Evolutionary conservation across 2,329 filamentous ascomycete species (phyloP).

Genomic region (Atkinsonella hypoxylon): DNA sequence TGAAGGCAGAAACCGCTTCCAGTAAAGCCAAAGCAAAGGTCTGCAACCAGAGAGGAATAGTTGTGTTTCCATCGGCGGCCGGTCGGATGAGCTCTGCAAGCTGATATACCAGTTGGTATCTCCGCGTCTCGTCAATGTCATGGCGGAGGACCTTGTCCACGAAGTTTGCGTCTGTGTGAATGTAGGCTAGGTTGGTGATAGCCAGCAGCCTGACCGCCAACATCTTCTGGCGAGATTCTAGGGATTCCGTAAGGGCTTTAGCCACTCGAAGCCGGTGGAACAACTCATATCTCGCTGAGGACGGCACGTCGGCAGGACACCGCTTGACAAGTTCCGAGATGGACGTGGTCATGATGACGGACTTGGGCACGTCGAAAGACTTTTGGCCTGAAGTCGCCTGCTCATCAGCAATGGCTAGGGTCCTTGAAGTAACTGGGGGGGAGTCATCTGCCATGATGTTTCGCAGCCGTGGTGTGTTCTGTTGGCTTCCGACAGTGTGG

Average conservation of each 20-base stretch:
- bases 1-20: slow-evolving; percentile 74
- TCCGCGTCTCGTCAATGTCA: slow-evolving; percentile 79
- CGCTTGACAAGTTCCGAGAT: slow-evolving; percentile 45
- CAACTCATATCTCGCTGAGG: slow-evolving; percentile 67
- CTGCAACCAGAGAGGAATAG: slow-evolving; percentile 66
- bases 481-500: slow-evolving; percentile 38
- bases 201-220: slow-evolving; percentile 74
- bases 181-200: slow-evolving; percentile 82
- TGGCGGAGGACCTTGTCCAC: slow-evolving; percentile 75
- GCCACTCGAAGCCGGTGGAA: slow-evolving; percentile 73
- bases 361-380: slow-evolving; percentile 52
- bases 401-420: slow-evolving; percentile 26
- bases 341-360: slow-evolving; percentile 36
- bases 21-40: slow-evolving; percentile 70
- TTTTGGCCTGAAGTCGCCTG: slow-evolving; percentile 34
- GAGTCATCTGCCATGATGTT: slow-evolving; percentile 26
- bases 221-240: slow-evolving; percentile 58
- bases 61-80: slow-evolving; percentile 52
- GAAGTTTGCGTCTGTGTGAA: slow-evolving; percentile 73
- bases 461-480: slow-evolving; percentile 30
- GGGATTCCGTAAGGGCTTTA: slow-evolving; percentile 60
- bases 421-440: slow-evolving; percentile 37
- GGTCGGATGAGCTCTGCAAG: slow-evolving; percentile 86
- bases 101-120: slow-evolving; percentile 84
- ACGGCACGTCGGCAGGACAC: slow-evolving; percentile 53